phyloP scores from a whole-genome alignment of 148 eudicot species.

The Euryodendron excelsum region DNA sequence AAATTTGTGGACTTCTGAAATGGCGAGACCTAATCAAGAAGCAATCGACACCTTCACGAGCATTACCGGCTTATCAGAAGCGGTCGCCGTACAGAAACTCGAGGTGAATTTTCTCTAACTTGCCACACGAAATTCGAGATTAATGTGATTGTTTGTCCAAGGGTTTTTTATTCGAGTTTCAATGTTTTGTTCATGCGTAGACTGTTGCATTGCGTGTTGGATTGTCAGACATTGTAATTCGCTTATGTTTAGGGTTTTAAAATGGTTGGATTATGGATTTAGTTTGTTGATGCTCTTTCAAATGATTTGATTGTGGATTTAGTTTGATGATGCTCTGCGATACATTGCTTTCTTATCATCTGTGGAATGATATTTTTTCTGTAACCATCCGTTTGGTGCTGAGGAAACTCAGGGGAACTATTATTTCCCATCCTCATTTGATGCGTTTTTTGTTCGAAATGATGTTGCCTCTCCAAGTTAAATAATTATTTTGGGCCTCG shows the following conservation, averaged over 20 bases:
- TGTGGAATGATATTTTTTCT: background rate
- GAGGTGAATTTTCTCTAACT: slow-evolving; percentile 37
- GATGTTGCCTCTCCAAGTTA: no score
- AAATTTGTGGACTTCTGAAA: slow-evolving; percentile 10
- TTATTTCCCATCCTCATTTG: background rate
- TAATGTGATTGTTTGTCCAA: background rate
- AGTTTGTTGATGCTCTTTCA: background rate
- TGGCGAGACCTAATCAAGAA: slow-evolving; percentile 66
- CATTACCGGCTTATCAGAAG: slow-evolving; percentile 73
- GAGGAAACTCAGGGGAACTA: background rate
- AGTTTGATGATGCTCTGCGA: background rate
- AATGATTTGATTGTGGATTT: background rate
- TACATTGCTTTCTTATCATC: background rate
- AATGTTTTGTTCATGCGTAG: background rate
- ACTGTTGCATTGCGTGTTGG: background rate
- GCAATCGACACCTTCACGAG: slow-evolving; percentile 68
- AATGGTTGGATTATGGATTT: background rate
- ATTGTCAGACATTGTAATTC: background rate
- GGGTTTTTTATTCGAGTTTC: background rate
- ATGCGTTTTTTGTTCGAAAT: background rate
- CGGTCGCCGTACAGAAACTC: slow-evolving; percentile 52
- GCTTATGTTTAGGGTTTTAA: background rate
- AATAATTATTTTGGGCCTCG: background rate
- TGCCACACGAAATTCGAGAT: background rate
- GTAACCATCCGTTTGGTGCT: background rate